phyloP scores from a whole-genome alignment of 495 filamentous ascomycete species.

The Symbiotaphrina buchneri region DNA sequence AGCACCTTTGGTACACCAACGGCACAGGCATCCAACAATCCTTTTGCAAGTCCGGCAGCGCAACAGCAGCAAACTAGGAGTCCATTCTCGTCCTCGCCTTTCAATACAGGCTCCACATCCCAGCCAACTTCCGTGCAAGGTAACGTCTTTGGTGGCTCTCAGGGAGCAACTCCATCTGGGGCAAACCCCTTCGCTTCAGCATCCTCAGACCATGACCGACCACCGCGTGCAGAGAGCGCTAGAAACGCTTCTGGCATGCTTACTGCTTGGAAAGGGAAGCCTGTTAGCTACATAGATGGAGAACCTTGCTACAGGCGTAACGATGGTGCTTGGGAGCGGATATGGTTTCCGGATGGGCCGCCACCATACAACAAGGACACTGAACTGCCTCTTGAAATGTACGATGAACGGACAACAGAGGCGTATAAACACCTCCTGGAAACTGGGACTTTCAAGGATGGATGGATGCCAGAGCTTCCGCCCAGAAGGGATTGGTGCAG shows the following conservation, averaged over 20 bases:
- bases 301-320: conserved; percentile 25
- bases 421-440: conserved; percentile 34
- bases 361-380: conserved; percentile 29
- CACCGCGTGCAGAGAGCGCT: conserved; percentile 14
- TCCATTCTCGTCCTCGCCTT: too few species aligned
- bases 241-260: conserved; percentile 18
- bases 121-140: too few species aligned
- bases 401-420: conserved; percentile 25
- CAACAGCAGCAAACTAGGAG: too few species aligned
- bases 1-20: too few species aligned
- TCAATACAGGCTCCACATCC: too few species aligned
- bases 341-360: conserved; percentile 53
- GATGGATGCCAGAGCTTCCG: conserved; percentile 42
- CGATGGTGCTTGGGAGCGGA: conserved; percentile 25
- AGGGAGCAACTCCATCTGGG: too few species aligned
- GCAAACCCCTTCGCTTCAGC: too few species aligned
- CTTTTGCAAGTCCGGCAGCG: too few species aligned
- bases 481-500: conserved; percentile 49
- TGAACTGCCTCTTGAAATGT: conserved; percentile 20
- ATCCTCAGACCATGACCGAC: not conserved
- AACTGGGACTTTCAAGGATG: conserved; percentile 37
- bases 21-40: conserved; percentile 4
- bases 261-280: conserved; percentile 27
- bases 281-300: conserved; percentile 26
- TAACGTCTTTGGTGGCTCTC: too few species aligned